Conservation (phyloP, 768 basidiomycete species). For the Termitomyces sp. region DNA sequence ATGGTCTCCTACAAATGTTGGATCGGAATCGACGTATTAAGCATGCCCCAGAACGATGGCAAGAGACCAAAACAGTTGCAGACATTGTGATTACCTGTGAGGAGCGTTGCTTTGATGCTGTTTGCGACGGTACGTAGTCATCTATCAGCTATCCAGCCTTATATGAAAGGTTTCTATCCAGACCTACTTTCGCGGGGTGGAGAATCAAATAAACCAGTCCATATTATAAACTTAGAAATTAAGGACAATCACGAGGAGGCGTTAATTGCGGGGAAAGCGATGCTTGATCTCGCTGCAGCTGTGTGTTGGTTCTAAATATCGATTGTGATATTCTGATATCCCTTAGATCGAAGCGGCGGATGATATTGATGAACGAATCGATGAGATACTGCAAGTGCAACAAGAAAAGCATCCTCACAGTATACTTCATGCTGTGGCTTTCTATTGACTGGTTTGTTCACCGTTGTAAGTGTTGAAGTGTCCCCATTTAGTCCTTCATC, state of each 20-base stretch:
- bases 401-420: conserved; percentile 90
- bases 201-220: conserved; percentile 91
- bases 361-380: conserved; percentile 92
- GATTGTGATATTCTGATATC: conserved; percentile 13
- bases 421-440: conserved; percentile 87
- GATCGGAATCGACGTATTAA: conserved; percentile 94
- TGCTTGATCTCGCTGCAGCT: conserved; percentile 85
- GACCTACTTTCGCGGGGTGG: conserved; percentile 87
- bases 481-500: neutral
- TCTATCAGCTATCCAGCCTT: conserved; percentile 4
- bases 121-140: conserved; percentile 81
- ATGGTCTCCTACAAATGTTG: conserved; percentile 93
- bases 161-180: conserved; percentile 23
- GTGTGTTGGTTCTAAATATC: conserved; percentile 45
- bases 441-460: conserved; percentile 53
- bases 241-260: conserved; percentile 99
- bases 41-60: conserved; percentile 94
- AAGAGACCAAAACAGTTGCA: conserved; percentile 84
- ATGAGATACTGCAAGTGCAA: conserved; percentile 78
- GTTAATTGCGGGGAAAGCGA: conserved; percentile 90
- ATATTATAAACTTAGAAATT: conserved; percentile 97
- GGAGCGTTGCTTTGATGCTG: conserved; percentile 97
- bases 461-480: neutral
- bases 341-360: conserved; percentile 76
- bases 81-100: conserved; percentile 99